A percentile compares a stretch with the other conserved stretches of the same genome.
Conservation (phyloP, 1,284 basidiomycete genomes). For the Ganoderma resinaceum region DNA sequence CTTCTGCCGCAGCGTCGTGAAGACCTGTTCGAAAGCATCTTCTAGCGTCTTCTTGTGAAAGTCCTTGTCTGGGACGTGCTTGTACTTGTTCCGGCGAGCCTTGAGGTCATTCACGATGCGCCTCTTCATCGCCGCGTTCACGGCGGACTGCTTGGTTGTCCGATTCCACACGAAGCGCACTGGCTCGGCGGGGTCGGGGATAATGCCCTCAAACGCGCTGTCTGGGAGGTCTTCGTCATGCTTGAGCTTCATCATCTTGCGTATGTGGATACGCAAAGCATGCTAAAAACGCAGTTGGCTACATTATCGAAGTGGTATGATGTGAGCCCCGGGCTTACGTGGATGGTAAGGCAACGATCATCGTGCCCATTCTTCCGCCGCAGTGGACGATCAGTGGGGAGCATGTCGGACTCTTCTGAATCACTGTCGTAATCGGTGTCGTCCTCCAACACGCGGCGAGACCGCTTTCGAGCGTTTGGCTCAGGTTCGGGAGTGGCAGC, state of each 20-base stretch:
- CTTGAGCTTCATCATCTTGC: constrained; percentile 62
- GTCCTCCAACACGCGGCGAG: constrained; percentile 39
- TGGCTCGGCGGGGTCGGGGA: constrained; percentile 52
- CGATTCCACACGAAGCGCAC: constrained; percentile 81
- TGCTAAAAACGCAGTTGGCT: constrained; percentile 49
- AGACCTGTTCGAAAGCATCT: constrained; percentile 71
- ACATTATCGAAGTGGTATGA: constrained; percentile 9
- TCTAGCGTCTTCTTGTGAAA: constrained; percentile 69
- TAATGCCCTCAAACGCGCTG: constrained; percentile 59
- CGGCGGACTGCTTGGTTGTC: constrained; percentile 72
- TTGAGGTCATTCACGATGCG: constrained; percentile 66
- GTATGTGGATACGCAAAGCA: constrained; percentile 70
- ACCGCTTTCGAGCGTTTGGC: constrained; percentile 40
- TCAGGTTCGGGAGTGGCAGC: constrained; percentile 14
- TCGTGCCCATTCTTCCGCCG: constrained; percentile 67
- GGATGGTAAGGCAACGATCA: constrained; percentile 66
- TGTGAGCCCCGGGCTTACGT: constrained; percentile 48
- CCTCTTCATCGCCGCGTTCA: constrained; percentile 73
- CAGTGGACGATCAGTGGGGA: constrained; percentile 40
- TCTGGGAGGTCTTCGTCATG: constrained; percentile 65
- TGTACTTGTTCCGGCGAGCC: constrained; percentile 59
- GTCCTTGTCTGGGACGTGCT: constrained; percentile 67
- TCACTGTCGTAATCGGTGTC: constrained; percentile 36
- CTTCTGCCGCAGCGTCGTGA: constrained; percentile 70
- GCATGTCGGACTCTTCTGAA: constrained; percentile 43